Evolutionary conservation across 345 rosid genomes (phyloP).

Genomic region (Acer campestre): DNA sequence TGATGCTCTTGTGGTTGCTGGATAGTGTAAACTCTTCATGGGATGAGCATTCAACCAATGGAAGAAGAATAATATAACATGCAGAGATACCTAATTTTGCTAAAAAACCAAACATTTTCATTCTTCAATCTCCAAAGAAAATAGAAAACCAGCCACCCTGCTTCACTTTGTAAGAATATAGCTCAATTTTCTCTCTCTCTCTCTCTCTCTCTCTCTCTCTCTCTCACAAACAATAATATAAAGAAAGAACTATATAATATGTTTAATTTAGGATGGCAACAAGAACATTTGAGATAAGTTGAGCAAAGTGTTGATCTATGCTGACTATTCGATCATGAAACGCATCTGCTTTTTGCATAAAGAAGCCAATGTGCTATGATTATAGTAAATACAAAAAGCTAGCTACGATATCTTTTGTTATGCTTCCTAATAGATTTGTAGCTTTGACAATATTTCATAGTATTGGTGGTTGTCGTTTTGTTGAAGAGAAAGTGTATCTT

Average conservation of each 20-base stretch:
- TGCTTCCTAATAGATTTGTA: conserved; percentile 1
- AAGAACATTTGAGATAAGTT: conserved; percentile 12
- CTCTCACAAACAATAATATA: not conserved
- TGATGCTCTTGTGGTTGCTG: conserved; percentile 20
- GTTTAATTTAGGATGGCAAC: conserved; percentile 12
- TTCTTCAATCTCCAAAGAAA: conserved; percentile 23
- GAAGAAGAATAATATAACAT: conserved; percentile 22
- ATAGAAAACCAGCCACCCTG: conserved; percentile 3
- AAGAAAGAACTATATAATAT: conserved; percentile 10
- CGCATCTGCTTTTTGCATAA: conserved; percentile 26
- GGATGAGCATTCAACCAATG: conserved; percentile 33
- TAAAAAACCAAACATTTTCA: conserved; percentile 21
- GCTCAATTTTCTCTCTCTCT: conserved; percentile 17
- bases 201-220: not conserved
- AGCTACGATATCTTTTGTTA: not conserved
- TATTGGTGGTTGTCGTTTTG: conserved; percentile 15
- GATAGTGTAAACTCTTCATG: conserved; percentile 17
- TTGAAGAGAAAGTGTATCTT: not conserved
- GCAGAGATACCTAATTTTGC: conserved; percentile 16
- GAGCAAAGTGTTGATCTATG: not conserved
- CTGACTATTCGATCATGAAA: conserved; percentile 8
- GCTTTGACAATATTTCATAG: conserved; percentile 14
- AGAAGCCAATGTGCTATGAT: conserved; percentile 35
- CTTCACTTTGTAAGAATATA: not conserved
- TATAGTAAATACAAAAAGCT: conserved; percentile 19